phyloP scores from a whole-genome alignment of 1,139 yeast genomes.

The Yamadazyma spencermartinsiae region DNA sequence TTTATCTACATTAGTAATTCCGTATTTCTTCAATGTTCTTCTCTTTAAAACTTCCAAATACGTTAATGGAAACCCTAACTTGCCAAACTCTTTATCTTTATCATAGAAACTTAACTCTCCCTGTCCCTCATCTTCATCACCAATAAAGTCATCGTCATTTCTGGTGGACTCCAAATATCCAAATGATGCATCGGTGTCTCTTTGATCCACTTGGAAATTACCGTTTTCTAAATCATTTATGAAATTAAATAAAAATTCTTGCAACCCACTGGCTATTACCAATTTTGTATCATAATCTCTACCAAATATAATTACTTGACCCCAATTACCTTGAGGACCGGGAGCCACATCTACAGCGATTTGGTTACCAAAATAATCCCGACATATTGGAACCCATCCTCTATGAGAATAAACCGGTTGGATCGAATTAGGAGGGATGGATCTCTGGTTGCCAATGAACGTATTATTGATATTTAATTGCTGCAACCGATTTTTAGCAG shows the following conservation, averaged over 20 bases:
- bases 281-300: conserved; percentile 64
- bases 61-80: conserved; percentile 35
- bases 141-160: conserved; percentile 46
- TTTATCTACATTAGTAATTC: conserved; percentile 34
- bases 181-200: conserved; percentile 30
- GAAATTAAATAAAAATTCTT: conserved; percentile 51
- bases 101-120: conserved; percentile 44
- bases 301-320: conserved; percentile 64
- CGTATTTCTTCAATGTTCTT: conserved; percentile 47
- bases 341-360: conserved; percentile 64
- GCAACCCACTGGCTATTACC: conserved; percentile 57
- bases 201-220: conserved; percentile 51
- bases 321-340: conserved; percentile 60
- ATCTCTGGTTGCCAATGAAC: conserved; percentile 52
- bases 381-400: conserved; percentile 61
- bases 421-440: conserved; percentile 57
- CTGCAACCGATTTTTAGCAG: conserved; percentile 10
- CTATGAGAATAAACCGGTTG: conserved; percentile 57
- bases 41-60: conserved; percentile 55
- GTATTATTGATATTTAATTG: conserved; percentile 20
- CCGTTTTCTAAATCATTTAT: conserved; percentile 56
- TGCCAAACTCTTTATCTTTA: conserved; percentile 34
- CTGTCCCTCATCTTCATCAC: conserved; percentile 50
- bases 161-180: conserved; percentile 35
- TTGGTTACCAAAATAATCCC: conserved; percentile 61